These are phyloP conservation scores for Debaryomyces nepalensis DNA, from an alignment of 1,139 yeast species.

Conservation along the genomic window DNA sequence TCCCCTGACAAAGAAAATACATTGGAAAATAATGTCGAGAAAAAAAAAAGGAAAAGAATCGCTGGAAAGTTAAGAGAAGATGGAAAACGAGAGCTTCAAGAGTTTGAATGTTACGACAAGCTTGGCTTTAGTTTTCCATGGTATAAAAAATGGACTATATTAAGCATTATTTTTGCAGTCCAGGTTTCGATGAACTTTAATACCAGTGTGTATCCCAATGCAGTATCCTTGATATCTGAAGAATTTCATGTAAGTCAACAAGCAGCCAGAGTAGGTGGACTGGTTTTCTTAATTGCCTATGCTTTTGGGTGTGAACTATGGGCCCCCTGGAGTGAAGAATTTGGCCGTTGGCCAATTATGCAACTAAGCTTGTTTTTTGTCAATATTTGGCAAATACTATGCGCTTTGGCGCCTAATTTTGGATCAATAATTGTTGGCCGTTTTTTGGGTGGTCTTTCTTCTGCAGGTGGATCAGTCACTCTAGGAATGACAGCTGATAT, in stretches of 20 bases:
- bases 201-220: constrained; percentile 36
- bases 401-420: constrained; percentile 38
- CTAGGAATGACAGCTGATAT: constrained; percentile 44
- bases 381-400: constrained; percentile 40
- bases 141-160: constrained; percentile 36
- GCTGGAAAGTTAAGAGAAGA: constrained; percentile 15
- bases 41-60: background rate
- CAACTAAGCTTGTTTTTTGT: constrained; percentile 36
- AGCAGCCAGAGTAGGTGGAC: constrained; percentile 36
- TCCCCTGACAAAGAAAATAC: background rate
- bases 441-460: constrained; percentile 31
- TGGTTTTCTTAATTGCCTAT: constrained; percentile 38
- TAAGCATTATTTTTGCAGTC: constrained; percentile 35
- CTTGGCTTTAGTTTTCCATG: constrained; percentile 34
- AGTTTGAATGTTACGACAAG: constrained; percentile 36
- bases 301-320: constrained; percentile 44
- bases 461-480: constrained; percentile 45
- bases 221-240: constrained; percentile 30
- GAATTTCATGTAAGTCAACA: constrained; percentile 33
- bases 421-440: constrained; percentile 34
- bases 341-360: constrained; percentile 40
- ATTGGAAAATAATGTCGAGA: background rate
- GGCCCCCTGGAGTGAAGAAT: constrained; percentile 47
- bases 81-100: constrained; percentile 32
- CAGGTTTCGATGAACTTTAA: constrained; percentile 44